Base-by-base conservation (phyloP, 169 alveolate genomes). In the Cryptosporidium ryanae region DNA sequence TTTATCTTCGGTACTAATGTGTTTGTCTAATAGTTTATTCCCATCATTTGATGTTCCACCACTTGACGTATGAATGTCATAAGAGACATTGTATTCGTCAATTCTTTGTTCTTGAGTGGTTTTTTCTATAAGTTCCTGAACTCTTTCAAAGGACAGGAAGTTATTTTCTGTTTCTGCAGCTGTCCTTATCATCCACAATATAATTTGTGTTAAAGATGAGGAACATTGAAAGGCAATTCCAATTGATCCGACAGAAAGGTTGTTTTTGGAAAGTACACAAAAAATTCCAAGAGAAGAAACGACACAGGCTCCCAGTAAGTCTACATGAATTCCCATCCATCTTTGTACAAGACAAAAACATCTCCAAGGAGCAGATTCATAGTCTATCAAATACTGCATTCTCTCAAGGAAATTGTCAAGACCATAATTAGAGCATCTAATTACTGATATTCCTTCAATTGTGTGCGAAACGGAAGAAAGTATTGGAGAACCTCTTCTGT, bases 331-430 rank as follows among this genome's bases (percentile, higher is more conserved):
- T 15, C 87, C 87, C 34, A 76, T 54, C 87, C 87, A 76, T 38
- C 87, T 55, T 76, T 76, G 87, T 43, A 55, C 43, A 18, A 76
- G 54, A 23, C 87, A 76, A 13, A 57, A 76, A 59, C 87, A 76
- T 61, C 87, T 76, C 87, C 87, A 76, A 57, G 87, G 87, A 21
- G 76, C 71, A 38, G 65, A 32, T 59, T 76, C 87, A 76, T 61
- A 59, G 29, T 76, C 87, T 38, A 76, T 76, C 15, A 76, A 65
- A n/a, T 34, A 17, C 29, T 48, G 49, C 18, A 76, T 44, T 18
- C 54, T 46, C 7, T 34, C 12, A 7, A 8, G 2, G 4, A 76
- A 76, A 21, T 23, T 43, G 7, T 32, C n/a, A 21, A 76, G 32
- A 18, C 87, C 71, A 61, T 31, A n/a, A 23, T 76, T 61, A 1